Evolutionary conservation across 1,139 yeast species (phyloP).

Genomic region (Taiozyma sp.): DNA sequence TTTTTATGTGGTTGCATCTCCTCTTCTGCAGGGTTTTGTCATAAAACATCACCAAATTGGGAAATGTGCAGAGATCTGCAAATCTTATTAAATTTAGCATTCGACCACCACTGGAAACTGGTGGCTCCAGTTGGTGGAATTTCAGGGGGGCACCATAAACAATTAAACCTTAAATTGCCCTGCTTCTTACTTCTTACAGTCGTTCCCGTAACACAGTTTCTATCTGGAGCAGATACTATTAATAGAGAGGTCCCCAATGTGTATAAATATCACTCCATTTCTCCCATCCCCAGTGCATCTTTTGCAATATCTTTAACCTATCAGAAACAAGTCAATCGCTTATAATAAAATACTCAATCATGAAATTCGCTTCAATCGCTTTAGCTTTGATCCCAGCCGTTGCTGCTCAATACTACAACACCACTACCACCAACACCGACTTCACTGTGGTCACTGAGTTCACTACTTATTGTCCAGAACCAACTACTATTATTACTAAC

Average conservation of each 20-base stretch:
- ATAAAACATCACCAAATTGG: too few relatives aligned
- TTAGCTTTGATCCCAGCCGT: conserved; percentile 6
- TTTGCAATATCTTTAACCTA: background rate
- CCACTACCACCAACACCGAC: conserved; percentile 14
- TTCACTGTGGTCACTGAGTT: conserved; percentile 46
- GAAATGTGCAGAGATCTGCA: too few relatives aligned
- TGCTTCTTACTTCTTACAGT: too few relatives aligned
- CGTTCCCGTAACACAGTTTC: too few relatives aligned
- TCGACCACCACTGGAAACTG: too few relatives aligned
- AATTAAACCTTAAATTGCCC: too few relatives aligned
- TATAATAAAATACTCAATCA: background rate
- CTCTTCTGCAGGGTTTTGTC: too few relatives aligned
- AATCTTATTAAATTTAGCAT: too few relatives aligned
- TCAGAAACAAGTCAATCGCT: background rate
- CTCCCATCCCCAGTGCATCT: background rate
- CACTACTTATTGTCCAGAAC: conserved; percentile 57
- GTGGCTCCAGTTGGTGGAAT: too few relatives aligned
- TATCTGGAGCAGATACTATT: too few relatives aligned
- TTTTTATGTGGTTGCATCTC: too few relatives aligned
- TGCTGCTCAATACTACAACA: conserved; percentile 5
- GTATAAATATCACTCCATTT: background rate
- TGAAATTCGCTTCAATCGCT: conserved; percentile 5
- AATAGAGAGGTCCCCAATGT: background rate
- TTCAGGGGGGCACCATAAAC: too few relatives aligned
- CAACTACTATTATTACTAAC: conserved; percentile 49